Percentiles rank a stretch among this genome's conserved stretches.
phyloP scores from a whole-genome alignment of 306 rosid species.

The Cucumis cinereus region DNA sequence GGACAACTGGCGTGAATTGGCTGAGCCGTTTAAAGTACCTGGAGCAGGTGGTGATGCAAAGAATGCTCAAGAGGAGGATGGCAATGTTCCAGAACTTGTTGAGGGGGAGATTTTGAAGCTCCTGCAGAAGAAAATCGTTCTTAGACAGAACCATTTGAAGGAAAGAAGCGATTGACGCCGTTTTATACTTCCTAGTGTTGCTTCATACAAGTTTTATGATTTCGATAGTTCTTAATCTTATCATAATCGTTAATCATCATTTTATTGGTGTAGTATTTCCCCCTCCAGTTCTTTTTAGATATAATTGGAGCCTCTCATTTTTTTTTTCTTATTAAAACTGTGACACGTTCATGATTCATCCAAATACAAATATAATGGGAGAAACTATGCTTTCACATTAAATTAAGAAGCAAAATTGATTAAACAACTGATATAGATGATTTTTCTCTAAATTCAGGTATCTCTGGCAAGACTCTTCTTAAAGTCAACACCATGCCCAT shows the following conservation, averaged over 20 bases:
- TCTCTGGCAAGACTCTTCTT: conserved; percentile 31
- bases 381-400: neutral
- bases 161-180: neutral
- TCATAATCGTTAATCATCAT: neutral
- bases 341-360: neutral
- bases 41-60: conserved; percentile 39
- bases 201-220: neutral
- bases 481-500: conserved; percentile 42
- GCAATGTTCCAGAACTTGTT: conserved; percentile 80
- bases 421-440: neutral
- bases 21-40: conserved; percentile 72
- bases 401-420: neutral
- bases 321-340: neutral
- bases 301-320: neutral
- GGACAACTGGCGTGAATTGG: conserved; percentile 83
- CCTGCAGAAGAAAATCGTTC: conserved; percentile 53
- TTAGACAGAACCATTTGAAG: conserved; percentile 9
- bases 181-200: conserved; percentile 1
- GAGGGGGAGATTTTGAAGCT: conserved; percentile 73
- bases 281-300: neutral
- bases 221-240: neutral
- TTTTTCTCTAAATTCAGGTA: conserved; percentile 24
- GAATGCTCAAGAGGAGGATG: conserved; percentile 36
- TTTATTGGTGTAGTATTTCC: neutral
- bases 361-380: neutral